Conservation (phyloP, 345 rosid genomes). For the Hibiscus trionum region DNA sequence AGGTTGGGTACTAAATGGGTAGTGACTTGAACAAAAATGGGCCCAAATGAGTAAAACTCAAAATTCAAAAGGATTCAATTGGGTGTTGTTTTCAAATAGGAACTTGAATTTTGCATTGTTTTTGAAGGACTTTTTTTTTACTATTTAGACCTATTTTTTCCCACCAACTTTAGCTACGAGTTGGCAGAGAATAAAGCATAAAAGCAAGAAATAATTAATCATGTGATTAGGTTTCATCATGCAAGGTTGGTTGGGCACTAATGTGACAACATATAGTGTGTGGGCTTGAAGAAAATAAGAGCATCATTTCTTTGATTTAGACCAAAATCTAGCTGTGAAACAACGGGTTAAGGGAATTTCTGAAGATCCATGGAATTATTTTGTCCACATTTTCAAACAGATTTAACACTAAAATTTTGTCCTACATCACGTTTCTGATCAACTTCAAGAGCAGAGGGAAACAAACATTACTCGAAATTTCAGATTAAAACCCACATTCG, state of each 20-base stretch:
- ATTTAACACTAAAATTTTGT: not conserved
- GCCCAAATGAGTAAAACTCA: too few relatives aligned
- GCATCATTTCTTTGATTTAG: too few relatives aligned
- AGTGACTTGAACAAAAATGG: too few relatives aligned
- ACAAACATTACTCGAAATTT: not conserved
- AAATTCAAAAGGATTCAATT: too few relatives aligned
- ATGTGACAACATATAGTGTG: not conserved
- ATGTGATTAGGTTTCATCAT: slow-evolving; percentile 2
- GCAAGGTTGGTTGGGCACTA: slow-evolving; percentile 7
- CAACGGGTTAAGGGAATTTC: not conserved
- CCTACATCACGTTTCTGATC: not conserved
- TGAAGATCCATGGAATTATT: not conserved
- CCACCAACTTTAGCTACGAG: not conserved
- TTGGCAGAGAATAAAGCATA: not conserved
- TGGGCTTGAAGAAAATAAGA: not conserved
- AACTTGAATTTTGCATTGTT: too few relatives aligned
- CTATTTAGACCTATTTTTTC: not conserved
- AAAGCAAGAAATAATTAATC: not conserved
- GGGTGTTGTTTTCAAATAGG: too few relatives aligned
- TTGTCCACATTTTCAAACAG: not conserved
- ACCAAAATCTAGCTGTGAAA: not conserved
- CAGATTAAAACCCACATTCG: too few relatives aligned
- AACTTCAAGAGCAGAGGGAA: not conserved
- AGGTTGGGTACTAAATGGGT: too few relatives aligned
- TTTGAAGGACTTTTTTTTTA: too few relatives aligned